Base-by-base conservation (phyloP, 2,329 filamentous ascomycete species). In the Xylaria digitata region DNA sequence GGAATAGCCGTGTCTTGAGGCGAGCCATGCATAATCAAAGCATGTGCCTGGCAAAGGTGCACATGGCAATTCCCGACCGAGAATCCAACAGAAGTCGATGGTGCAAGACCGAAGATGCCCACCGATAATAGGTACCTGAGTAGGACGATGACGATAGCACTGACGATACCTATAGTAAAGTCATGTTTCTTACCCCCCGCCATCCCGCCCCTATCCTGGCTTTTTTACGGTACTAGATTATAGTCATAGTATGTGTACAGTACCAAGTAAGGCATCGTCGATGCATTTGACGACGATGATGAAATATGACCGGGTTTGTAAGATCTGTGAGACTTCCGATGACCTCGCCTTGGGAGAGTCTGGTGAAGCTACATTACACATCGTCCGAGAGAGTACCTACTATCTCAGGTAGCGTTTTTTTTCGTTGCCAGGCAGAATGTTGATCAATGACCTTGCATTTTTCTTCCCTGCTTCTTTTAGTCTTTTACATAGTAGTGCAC, bases 41-140 rank as follows among this genome's bases (percentile, higher is more conserved):
- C 59, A 66, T 65, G 58, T 68, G 63, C 62, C 66, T 56, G 48
- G 62, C 63, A 15, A 66, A 7, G 21, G 43, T 34, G 62, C 66
- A 63, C 59, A 66, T 69, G 63, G 64, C 63, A 66, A 61, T 69
- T 59, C 49, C 55, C 53, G 55, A 50, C 49, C 45, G 54, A 50
- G 30, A 57, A 55, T 40, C 42, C 48, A 8, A 50, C 3, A 54
- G 19, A 42, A 49, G 46, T 60, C 34, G 34, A 59, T 46, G 54
- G 61, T 53, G 56, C 54, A 30, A 19, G 40, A 56, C 30, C 42
- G 49, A 57, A 63, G 43, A 61, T 63, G 52, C 21, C 58, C 52
- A 52, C 43, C 49, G 45, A 58, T 46, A 48, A 57, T 26, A 26
- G 26, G 26, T 26, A 26, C 26, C 26, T 26, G 26, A 3, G 26